Evolutionary conservation across 306 rosid species (phyloP), one percentile per base, ranked within the genome.

Genomic region (Cucurbita argyrosperma): DNA sequence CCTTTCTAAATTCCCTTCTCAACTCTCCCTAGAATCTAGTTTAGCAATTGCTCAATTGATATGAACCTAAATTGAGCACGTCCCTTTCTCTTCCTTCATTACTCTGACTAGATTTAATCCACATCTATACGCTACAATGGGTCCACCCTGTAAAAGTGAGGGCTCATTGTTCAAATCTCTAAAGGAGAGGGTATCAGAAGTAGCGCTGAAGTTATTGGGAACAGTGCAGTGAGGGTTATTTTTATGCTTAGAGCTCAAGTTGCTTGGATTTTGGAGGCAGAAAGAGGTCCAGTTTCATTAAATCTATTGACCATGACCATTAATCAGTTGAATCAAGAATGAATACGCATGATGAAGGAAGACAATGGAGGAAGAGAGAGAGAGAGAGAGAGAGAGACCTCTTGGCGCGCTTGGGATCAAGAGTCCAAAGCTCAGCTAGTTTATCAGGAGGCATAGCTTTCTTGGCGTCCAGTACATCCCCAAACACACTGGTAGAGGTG

Each of bases 371-470:
- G 35, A 30, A 30, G 4, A 30, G 26, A 76, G 50, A 46, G 45
- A 53, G 39, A 93, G 39, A 93, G 54, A 7, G 42, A 12, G 54
- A 76, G 50, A 46, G 45, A 53, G 39, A 93, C 98, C 98, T 93
- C 85, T 93, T 93, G 81, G 98, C 98, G 47, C 98, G 96, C 82
- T 90, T 93, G 55, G 98, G 97, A 84, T 93, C 98, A 75, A 88
- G 54, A 15, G 57, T 79, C 98, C 98, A 93, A 14, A 93, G 97
- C 85, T 93, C 98, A 0, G 97, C 97, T 46, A 93, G 87, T 82
- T 93, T 93, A 84, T 90, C 98, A 18, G 98, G 97, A 80, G 98
- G 96, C 98, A 93, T 93, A 10, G 98, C 98, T 79, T 93, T 93
- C 85, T 93, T 93, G 0, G 98, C 97, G 4, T 93, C 98, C 98